These are phyloP conservation scores for Verticillium albo-atrum DNA, from an alignment of 2,329 filamentous ascomycete genomes.

Conservation along the genomic window DNA sequence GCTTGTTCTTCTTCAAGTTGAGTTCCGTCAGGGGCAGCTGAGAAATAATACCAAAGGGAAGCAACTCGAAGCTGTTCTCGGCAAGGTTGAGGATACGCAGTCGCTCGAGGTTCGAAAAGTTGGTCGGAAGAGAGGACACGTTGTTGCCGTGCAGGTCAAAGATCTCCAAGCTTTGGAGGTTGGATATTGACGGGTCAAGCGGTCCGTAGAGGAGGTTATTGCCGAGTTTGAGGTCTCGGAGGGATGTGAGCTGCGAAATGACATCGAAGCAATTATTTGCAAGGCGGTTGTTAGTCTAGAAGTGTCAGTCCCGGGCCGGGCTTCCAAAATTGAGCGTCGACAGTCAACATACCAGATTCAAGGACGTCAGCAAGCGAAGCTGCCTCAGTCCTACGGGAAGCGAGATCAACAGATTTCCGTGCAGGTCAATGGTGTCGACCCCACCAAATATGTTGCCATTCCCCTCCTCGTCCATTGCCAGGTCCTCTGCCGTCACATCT, in stretches of 20 bases:
- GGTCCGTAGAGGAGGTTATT: constrained; percentile 70
- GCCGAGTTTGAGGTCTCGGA: constrained; percentile 78
- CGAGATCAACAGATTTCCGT: constrained; percentile 71
- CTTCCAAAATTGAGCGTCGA: too few relatives aligned
- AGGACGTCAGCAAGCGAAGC: constrained; percentile 67
- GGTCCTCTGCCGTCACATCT: constrained; percentile 54
- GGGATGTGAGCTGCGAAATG: constrained; percentile 64
- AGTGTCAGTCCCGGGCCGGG: constrained; percentile 9
- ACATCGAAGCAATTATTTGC: constrained; percentile 66
- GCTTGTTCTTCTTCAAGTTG: constrained; percentile 70
- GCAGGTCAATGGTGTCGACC: constrained; percentile 76
- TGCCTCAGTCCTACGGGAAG: constrained; percentile 73
- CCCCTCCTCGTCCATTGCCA: constrained; percentile 61
- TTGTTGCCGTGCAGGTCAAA: constrained; percentile 80
- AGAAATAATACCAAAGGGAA: constrained; percentile 68
- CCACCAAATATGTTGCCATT: constrained; percentile 75
- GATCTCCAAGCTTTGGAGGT: constrained; percentile 66
- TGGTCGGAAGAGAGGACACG: constrained; percentile 64
- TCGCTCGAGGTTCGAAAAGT: constrained; percentile 60
- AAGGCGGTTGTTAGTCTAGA: constrained; percentile 74
- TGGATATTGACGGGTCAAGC: constrained; percentile 58
- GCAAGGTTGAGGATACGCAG: constrained; percentile 76
- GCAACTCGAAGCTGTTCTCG: constrained; percentile 67
- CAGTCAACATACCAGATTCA: constrained; percentile 68
- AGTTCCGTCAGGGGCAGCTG: constrained; percentile 70